Percentiles rank a stretch among this genome's conserved stretches.
These are phyloP conservation scores for Pseudogymnoascus sp. DNA, from an alignment of 2,329 filamentous ascomycete genomes.

Conservation along the genomic window DNA sequence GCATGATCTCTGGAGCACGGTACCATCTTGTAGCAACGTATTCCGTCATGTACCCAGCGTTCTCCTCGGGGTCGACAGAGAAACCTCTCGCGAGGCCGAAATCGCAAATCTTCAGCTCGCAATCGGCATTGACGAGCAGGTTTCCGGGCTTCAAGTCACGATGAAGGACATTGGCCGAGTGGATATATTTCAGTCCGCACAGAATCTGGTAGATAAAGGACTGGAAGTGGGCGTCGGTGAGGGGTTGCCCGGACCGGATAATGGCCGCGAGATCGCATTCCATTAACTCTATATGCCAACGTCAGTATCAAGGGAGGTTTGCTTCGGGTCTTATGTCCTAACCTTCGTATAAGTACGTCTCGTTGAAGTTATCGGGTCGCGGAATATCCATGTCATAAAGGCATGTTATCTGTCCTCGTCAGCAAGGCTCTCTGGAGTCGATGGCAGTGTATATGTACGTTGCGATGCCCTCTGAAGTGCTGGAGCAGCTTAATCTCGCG, in stretches of 20 bases:
- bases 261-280: conserved; percentile 97
- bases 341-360: conserved; percentile 98
- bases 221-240: conserved; percentile 98
- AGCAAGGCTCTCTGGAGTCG: conserved; percentile 24
- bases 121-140: conserved; percentile 94
- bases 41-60: conserved; percentile 98
- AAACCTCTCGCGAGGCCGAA: conserved; percentile 95
- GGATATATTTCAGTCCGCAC: conserved; percentile 97
- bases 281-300: conserved; percentile 69
- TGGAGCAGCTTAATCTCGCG: conserved; percentile 98
- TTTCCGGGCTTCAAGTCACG: conserved; percentile 97
- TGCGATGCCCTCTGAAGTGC: conserved; percentile 87
- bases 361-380: conserved; percentile 94
- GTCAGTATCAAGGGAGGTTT: conserved; percentile 15
- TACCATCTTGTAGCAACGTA: conserved; percentile 99
- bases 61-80: conserved; percentile 94
- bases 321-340: conserved; percentile 13
- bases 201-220: conserved; percentile 99
- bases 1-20: conserved; percentile 96
- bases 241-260: conserved; percentile 89
- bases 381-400: conserved; percentile 99
- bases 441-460: conserved; percentile 46
- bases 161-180: conserved; percentile 95
- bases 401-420: conserved; percentile 74
- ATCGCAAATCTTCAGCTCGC: conserved; percentile 98